Conservation (phyloP, 2,329 filamentous ascomycete genomes). For the Ascochyta koolunga region DNA sequence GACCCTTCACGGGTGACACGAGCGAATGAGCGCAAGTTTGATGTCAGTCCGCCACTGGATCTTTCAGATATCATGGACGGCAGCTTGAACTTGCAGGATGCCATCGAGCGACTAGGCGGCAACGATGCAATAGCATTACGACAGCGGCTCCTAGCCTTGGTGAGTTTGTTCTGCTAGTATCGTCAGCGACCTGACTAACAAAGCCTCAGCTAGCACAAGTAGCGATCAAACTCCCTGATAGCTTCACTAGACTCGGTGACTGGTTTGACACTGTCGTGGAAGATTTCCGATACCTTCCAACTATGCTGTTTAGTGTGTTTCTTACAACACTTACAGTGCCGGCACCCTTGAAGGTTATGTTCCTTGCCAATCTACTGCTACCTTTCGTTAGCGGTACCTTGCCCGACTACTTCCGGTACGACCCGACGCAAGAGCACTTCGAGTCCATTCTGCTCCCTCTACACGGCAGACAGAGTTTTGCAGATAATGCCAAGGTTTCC, state of each 20-base stretch:
- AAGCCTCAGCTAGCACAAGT: slow-evolving; percentile 45
- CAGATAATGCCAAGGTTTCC: slow-evolving; percentile 44
- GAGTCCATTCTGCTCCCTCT: slow-evolving; percentile 34
- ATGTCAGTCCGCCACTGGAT: not conserved
- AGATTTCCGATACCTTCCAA: slow-evolving; percentile 63
- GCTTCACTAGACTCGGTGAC: slow-evolving; percentile 59
- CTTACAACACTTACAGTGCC: slow-evolving; percentile 56
- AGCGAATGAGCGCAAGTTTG: slow-evolving; percentile 8
- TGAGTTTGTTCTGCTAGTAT: slow-evolving; percentile 34
- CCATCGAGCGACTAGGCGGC: slow-evolving; percentile 43
- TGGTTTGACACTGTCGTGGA: slow-evolving; percentile 66
- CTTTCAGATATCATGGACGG: slow-evolving; percentile 10
- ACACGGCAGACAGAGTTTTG: slow-evolving; percentile 35
- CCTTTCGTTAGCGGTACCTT: slow-evolving; percentile 31
- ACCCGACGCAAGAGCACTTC: slow-evolving; percentile 39
- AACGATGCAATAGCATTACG: slow-evolving; percentile 66
- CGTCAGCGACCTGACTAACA: slow-evolving; percentile 22
- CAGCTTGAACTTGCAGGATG: slow-evolving; percentile 21
- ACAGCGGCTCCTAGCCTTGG: slow-evolving; percentile 66
- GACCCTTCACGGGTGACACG: slow-evolving; percentile 20
- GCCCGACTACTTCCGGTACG: slow-evolving; percentile 32
- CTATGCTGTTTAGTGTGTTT: slow-evolving; percentile 64
- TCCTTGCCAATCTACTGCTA: slow-evolving; percentile 48
- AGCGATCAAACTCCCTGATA: slow-evolving; percentile 47
- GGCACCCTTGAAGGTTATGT: slow-evolving; percentile 53